Evolutionary conservation across 495 filamentous ascomycete species (phyloP).

Genomic region (Paragyromitra xinjiangensis): DNA sequence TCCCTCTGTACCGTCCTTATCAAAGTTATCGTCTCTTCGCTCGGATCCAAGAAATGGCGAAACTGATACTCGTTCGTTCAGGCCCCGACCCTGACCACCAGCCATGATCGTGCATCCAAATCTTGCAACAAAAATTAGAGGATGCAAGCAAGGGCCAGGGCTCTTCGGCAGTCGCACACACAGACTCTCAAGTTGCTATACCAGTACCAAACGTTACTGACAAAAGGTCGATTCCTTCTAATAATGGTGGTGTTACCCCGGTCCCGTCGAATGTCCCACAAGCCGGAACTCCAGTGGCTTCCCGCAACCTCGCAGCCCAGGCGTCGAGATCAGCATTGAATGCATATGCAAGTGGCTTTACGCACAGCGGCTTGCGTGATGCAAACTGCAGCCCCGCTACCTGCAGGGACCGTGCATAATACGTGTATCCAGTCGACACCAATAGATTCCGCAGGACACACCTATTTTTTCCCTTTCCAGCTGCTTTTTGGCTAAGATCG

Average conservation of each 20-base stretch:
- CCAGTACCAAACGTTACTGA: constrained; percentile 12
- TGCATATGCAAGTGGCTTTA: constrained; percentile 59
- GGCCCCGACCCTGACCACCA: constrained; percentile 23
- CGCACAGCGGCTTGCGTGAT: constrained; percentile 58
- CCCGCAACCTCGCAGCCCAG: constrained; percentile 59
- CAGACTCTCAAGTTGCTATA: constrained; percentile 15
- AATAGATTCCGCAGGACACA: constrained; percentile 58
- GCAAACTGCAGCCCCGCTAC: constrained; percentile 58
- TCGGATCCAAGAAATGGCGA: constrained; percentile 29
- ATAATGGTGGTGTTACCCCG: constrained; percentile 53
- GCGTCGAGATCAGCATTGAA: constrained; percentile 61
- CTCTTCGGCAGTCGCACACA: constrained; percentile 12
- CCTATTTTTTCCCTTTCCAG: constrained; percentile 31
- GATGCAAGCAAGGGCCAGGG: constrained; percentile 45
- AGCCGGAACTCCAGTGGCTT: constrained; percentile 55
- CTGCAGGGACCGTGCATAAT: constrained; percentile 59
- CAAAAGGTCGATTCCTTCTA: constrained; percentile 3
- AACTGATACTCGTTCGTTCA: constrained; percentile 26
- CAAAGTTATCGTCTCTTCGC: constrained; percentile 40
- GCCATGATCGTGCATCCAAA: constrained; percentile 41
- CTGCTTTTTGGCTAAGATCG: constrained; percentile 52
- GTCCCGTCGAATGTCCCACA: constrained; percentile 53
- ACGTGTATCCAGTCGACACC: constrained; percentile 58
- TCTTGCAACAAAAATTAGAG: constrained; percentile 25
- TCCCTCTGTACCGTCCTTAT: constrained; percentile 33